These are phyloP conservation scores for Kodamaea ohmeri DNA, from an alignment of 1,139 yeast genomes.

Conservation along the genomic window DNA sequence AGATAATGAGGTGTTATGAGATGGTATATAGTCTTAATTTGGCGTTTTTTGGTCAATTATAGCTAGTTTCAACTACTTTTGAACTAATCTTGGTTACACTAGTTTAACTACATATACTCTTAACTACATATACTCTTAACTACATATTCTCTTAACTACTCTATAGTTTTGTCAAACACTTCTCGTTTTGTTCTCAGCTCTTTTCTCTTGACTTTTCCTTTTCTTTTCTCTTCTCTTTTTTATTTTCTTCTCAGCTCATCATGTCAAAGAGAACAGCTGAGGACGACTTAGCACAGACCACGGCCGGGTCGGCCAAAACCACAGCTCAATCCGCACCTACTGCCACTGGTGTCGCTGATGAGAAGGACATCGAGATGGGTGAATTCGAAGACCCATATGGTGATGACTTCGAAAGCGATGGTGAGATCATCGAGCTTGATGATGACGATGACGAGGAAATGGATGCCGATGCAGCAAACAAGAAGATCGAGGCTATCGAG, in stretches of 20 bases:
- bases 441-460: slow-evolving; percentile 64
- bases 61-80: too few relatives aligned
- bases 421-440: slow-evolving; percentile 77
- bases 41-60: too few relatives aligned
- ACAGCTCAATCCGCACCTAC: slow-evolving; percentile 17
- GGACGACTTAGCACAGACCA: slow-evolving; percentile 34
- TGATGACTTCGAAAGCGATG: slow-evolving; percentile 93
- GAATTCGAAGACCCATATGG: slow-evolving; percentile 94
- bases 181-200: neutral
- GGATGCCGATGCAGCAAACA: slow-evolving; percentile 46
- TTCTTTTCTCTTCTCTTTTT: neutral
- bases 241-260: slow-evolving; percentile 2
- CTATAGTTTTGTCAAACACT: neutral
- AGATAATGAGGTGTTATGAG: too few relatives aligned
- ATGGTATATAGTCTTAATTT: too few relatives aligned
- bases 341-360: slow-evolving; percentile 18
- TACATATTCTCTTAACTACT: neutral
- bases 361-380: slow-evolving; percentile 64
- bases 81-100: too few relatives aligned
- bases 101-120: too few relatives aligned
- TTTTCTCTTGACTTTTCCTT: neutral
- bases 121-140: neutral
- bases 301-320: slow-evolving; percentile 28
- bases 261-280: slow-evolving; percentile 67
- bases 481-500: slow-evolving; percentile 28